Percentiles rank a stretch among this genome's conserved stretches.
Evolutionary conservation across 1,284 basidiomycete genomes (phyloP).

Genomic region (Fomitiporia mediterranea): DNA sequence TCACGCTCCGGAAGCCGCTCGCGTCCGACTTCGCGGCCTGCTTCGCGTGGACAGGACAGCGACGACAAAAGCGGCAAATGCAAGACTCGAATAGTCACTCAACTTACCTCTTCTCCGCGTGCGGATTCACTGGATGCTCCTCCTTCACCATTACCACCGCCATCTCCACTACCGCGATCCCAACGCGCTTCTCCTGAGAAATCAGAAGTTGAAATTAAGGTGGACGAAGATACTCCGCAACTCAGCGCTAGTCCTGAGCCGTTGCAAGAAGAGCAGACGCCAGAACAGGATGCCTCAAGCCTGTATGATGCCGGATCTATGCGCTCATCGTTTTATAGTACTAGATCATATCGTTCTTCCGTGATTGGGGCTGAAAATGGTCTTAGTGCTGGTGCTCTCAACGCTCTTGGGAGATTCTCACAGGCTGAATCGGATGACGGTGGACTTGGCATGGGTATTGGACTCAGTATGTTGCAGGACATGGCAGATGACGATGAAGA

Average conservation of each 20-base stretch:
- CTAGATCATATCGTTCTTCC: constrained; percentile 21
- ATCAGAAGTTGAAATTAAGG: background rate
- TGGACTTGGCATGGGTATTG: constrained; percentile 59
- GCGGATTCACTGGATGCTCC: constrained; percentile 6
- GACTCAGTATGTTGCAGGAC: constrained; percentile 57
- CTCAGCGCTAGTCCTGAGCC: background rate
- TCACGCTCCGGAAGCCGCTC: constrained; percentile 17
- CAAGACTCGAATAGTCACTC: constrained; percentile 7
- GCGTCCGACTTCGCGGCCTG: constrained; percentile 9
- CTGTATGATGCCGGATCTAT: constrained; percentile 11
- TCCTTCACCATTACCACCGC: constrained; percentile 7
- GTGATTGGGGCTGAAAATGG: constrained; percentile 20
- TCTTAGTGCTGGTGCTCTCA: constrained; percentile 2
- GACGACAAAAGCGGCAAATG: constrained; percentile 3
- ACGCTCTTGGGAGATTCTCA: constrained; percentile 26
- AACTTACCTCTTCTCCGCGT: background rate
- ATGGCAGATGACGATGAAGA: constrained; percentile 38
- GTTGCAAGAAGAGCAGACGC: background rate
- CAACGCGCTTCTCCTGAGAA: background rate
- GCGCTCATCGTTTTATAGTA: constrained; percentile 12
- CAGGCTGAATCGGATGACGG: constrained; percentile 43
- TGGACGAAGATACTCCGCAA: background rate
- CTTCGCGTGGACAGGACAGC: constrained; percentile 8
- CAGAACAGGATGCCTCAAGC: constrained; percentile 8
- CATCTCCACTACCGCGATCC: background rate